A percentile compares a stretch with the other conserved stretches of the same genome.
phyloP scores from a whole-genome alignment of 768 basidiomycete species.

The Suillus cothurnatus region DNA sequence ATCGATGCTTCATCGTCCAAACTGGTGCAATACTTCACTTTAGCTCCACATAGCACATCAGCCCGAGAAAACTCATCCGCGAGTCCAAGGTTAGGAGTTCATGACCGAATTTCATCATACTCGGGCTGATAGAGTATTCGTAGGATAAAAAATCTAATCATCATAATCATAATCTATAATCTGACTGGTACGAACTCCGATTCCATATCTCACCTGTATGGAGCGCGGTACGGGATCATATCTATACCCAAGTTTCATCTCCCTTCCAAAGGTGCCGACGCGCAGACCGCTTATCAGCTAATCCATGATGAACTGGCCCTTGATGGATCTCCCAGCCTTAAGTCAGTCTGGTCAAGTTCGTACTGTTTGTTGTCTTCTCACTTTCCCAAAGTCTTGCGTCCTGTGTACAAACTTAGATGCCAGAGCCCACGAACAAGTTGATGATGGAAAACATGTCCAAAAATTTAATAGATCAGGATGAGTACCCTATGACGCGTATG shows the following conservation, averaged over 20 bases:
- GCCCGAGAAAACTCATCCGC: slow-evolving; percentile 65
- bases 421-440: slow-evolving; percentile 50
- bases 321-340: slow-evolving; percentile 58
- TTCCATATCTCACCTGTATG: slow-evolving; percentile 49
- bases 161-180: slow-evolving; percentile 24
- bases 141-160: slow-evolving; percentile 51
- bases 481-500: slow-evolving; percentile 61
- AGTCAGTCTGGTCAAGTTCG: slow-evolving; percentile 26
- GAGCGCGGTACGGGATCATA: slow-evolving; percentile 65
- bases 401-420: slow-evolving; percentile 71
- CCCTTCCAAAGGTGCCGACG: slow-evolving; percentile 58
- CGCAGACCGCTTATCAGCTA: slow-evolving; percentile 55
- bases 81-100: slow-evolving; percentile 47
- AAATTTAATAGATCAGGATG: slow-evolving; percentile 71
- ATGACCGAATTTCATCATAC: background rate
- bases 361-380: slow-evolving; percentile 6
- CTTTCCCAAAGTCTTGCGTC: slow-evolving; percentile 48
- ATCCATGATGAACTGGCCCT: slow-evolving; percentile 66
- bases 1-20: background rate
- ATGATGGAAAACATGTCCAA: slow-evolving; percentile 68
- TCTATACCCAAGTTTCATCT: slow-evolving; percentile 72
- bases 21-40: slow-evolving; percentile 2
- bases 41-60: slow-evolving; percentile 52
- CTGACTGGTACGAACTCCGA: slow-evolving; percentile 38
- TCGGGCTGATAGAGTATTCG: background rate